These are phyloP conservation scores for Liquidambar formosana DNA, from an alignment of 164 flowering plant species.

Conservation along the genomic window DNA sequence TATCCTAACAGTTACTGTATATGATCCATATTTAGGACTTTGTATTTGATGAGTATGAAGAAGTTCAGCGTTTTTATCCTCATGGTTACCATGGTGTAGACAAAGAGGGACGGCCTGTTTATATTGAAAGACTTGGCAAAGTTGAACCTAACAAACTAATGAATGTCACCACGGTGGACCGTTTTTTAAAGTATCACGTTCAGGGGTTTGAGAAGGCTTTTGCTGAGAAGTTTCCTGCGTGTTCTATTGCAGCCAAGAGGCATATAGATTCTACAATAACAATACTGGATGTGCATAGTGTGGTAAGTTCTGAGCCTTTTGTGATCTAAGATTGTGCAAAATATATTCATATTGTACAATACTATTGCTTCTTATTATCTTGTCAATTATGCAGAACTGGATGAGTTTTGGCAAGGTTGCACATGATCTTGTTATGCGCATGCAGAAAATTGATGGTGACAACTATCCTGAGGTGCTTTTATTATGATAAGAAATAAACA, in stretches of 20 bases:
- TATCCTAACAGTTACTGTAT: neutral
- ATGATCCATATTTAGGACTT: slow-evolving; percentile 45
- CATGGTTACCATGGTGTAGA: slow-evolving; percentile 85
- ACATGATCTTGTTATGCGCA: slow-evolving; percentile 74
- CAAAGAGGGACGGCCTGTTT: slow-evolving; percentile 68
- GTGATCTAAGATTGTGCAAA: neutral
- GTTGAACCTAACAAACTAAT: slow-evolving; percentile 65
- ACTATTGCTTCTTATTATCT: slow-evolving; percentile 11
- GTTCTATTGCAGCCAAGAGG: slow-evolving; percentile 72
- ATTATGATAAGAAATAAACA: neutral
- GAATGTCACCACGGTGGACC: slow-evolving; percentile 64
- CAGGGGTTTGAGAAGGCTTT: slow-evolving; percentile 87
- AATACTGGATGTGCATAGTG: slow-evolving; percentile 77
- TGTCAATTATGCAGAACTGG: slow-evolving; percentile 60
- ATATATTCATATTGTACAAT: neutral
- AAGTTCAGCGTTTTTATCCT: slow-evolving; percentile 64
- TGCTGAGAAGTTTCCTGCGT: slow-evolving; percentile 77
- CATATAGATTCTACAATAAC: slow-evolving; percentile 65
- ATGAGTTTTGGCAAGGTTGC: slow-evolving; percentile 82
- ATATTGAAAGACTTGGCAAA: slow-evolving; percentile 73
- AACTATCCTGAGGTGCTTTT: slow-evolving; percentile 88
- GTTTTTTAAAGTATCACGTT: slow-evolving; percentile 72
- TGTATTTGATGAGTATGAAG: slow-evolving; percentile 60
- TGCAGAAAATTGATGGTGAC: slow-evolving; percentile 85
- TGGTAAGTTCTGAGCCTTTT: slow-evolving; percentile 47